A percentile compares a stretch with the other conserved stretches of the same genome.
Evolutionary conservation across 2,329 filamentous ascomycete genomes (phyloP).

Genomic region (Penicillium paneum): DNA sequence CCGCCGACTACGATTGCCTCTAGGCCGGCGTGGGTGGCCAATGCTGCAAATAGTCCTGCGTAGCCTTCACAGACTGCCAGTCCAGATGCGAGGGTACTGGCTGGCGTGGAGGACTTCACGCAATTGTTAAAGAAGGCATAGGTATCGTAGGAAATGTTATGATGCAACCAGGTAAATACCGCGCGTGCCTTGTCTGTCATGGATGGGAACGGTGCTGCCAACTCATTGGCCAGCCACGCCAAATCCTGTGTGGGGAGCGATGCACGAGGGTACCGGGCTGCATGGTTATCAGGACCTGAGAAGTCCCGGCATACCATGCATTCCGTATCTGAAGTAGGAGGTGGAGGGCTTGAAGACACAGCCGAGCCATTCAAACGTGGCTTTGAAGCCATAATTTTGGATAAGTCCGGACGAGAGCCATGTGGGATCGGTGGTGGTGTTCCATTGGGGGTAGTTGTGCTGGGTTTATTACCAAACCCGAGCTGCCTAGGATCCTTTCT

Average conservation of each 20-base stretch:
- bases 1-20: conserved; percentile 72
- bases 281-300: conserved; percentile 73
- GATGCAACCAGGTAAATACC: conserved; percentile 92
- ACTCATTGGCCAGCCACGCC: conserved; percentile 69
- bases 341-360: conserved; percentile 12
- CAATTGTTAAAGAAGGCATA: conserved; percentile 71
- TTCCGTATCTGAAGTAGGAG: conserved; percentile 23
- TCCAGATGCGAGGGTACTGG: conserved; percentile 70
- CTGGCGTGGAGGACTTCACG: conserved; percentile 65
- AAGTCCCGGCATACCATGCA: conserved; percentile 89
- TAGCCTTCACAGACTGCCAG: conserved; percentile 91
- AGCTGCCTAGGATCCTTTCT: conserved; percentile 41
- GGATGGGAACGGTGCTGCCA: conserved; percentile 77
- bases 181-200: conserved; percentile 85
- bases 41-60: conserved; percentile 72
- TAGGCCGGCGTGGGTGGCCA: conserved; percentile 76
- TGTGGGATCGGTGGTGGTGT: conserved; percentile 52
- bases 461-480: conserved; percentile 46
- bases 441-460: conserved; percentile 21
- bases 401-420: conserved; percentile 57
- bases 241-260: conserved; percentile 67
- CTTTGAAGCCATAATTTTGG: conserved; percentile 54
- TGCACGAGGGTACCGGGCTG: conserved; percentile 69
- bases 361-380: conserved; percentile 36
- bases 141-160: conserved; percentile 86